Evolutionary conservation across 176 grass and related monocot species (phyloP), one percentile per base, ranked within the genome.

Genomic region (Saccharum officinarum): DNA sequence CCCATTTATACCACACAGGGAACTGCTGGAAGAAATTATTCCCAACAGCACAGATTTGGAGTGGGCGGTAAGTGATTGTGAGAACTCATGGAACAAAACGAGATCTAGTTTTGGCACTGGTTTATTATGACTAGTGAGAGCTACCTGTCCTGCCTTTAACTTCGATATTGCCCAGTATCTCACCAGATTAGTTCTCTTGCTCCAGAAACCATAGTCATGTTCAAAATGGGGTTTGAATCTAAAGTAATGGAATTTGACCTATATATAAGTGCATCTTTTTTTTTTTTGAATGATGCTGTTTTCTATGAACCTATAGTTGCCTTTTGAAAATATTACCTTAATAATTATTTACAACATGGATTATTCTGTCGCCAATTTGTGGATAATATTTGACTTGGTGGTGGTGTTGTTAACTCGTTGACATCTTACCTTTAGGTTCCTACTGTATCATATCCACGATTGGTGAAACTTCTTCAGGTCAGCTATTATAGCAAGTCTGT

Each of bases 391-490:
- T 83, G 8, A 33, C 31, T 33, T 49, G 50, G 11, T 83, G 26
- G 11, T 87, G n/a, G 36, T 70, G 55, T 2, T 82, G 4, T 42
- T 47, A 42, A 69, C 80, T 83, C 49, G 82, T 70, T 71, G 23
- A 22, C 15, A 16, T 37, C 76, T 80, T 63, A 57, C 8, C 57
- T 75, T 83, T 89, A 95, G 93, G 88, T 94, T 77, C 88, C 96
- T 85, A 59, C 86, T 4, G 84, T 92, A 77, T 95, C 91, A n/a
- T 98, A 94, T 91, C 97, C 93, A 82, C 86, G 74, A 40, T 86
- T 98, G 25, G 89, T 98, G 84, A 92, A 98, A 63, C 92, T 98
- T 90, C 93, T 98, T 76, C 82, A 66, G 46, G 87, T 87, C 67
- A 88, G 66, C 65, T 91, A 85, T 84, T 98, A 92, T 87, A 98